These are phyloP conservation scores for Fusarium sp. DNA, from an alignment of 2,329 filamentous ascomycete genomes.

Conservation along the genomic window DNA sequence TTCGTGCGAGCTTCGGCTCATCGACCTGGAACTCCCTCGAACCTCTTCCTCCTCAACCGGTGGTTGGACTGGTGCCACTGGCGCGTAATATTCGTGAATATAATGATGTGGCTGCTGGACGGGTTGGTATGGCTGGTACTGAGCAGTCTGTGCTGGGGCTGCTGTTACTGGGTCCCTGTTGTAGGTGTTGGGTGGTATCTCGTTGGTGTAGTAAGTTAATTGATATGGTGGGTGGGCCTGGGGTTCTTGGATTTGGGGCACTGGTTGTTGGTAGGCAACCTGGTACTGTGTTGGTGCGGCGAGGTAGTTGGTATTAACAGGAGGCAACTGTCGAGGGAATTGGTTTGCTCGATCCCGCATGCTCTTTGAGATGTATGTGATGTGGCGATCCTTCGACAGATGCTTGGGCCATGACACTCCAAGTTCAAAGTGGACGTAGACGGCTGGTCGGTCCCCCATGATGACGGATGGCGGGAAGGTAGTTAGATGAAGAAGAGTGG, in stretches of 20 bases:
- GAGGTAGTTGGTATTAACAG: slow-evolving; percentile 60
- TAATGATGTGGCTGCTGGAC: slow-evolving; percentile 20
- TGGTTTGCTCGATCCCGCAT: slow-evolving; percentile 56
- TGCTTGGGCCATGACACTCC: slow-evolving; percentile 63
- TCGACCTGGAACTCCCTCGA: slow-evolving; percentile 35
- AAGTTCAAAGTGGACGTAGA: slow-evolving; percentile 65
- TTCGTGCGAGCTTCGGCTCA: slow-evolving; percentile 51
- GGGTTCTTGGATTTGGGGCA: slow-evolving; percentile 6
- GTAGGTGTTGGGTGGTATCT: slow-evolving; percentile 5
- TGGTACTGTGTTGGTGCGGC: slow-evolving; percentile 36
- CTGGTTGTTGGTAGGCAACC: slow-evolving; percentile 16
- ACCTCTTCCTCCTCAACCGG: slow-evolving; percentile 10
- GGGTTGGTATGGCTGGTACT: slow-evolving; percentile 24
- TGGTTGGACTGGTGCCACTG: slow-evolving; percentile 1
- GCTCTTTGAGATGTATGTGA: slow-evolving; percentile 61
- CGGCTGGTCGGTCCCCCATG: slow-evolving; percentile 46
- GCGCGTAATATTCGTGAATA: slow-evolving; percentile 29
- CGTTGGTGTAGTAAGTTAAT: slow-evolving; percentile 9
- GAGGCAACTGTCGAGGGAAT: slow-evolving; percentile 60
- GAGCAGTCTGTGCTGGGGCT: slow-evolving; percentile 10
- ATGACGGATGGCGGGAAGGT: background rate
- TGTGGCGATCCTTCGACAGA: slow-evolving; percentile 56
- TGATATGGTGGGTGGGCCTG: slow-evolving; percentile 24
- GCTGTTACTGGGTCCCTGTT: slow-evolving; percentile 14
- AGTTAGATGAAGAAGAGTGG: background rate